Base-by-base conservation (phyloP, 257 asterid genomes). In the Oldenlandia corymbosa region DNA sequence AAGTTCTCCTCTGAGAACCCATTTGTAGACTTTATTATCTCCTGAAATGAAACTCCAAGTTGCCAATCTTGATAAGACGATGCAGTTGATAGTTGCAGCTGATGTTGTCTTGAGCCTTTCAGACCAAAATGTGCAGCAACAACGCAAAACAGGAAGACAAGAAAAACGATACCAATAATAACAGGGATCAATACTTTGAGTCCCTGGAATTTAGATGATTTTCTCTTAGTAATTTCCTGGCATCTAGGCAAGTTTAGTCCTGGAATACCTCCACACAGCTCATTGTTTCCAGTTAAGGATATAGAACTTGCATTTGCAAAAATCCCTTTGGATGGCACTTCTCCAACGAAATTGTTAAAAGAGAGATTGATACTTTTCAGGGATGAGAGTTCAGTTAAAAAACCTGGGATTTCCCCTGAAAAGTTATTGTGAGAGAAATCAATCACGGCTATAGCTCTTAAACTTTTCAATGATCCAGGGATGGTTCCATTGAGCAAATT, bases 351-450 rank as follows among this genome's bases (percentile, higher is more conserved):
- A 26, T 79, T 60, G 21, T 82, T 79, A 61, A 63, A 76, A 5
- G 88, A 82, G 0, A 79, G 72, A 67, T 82, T 68, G 18, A 82
- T 66, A 60, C 72, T 56, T 18, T 4, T 12, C 58, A 82, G 76
- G 45, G 71, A 72, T 6, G 64, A 34, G 62, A 76, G 58, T 50
- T 52, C 43, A 6, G 63, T 30, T 2, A 75, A 55, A 58, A 62
- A 34, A 1, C 36, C 65, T 1, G 76, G 74, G 23, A 75, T 58
- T 49, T 75, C 39, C 6, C 74, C 77, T 6, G 73, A 58, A 13
- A 75, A 42, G 47, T 75, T 71, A 26, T 76, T 71, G 16, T 9
- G 60, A 1, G 77, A 71, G 0, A 76, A 60, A 67, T 71, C 69
- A 0, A 75, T 20, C 55, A 34, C 62, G 17, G 30, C 39, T 30